A percentile compares a stretch with the other conserved stretches of the same genome.
These are phyloP conservation scores for Choiromyces venosus DNA, from an alignment of 495 filamentous ascomycete genomes.

Conservation along the genomic window DNA sequence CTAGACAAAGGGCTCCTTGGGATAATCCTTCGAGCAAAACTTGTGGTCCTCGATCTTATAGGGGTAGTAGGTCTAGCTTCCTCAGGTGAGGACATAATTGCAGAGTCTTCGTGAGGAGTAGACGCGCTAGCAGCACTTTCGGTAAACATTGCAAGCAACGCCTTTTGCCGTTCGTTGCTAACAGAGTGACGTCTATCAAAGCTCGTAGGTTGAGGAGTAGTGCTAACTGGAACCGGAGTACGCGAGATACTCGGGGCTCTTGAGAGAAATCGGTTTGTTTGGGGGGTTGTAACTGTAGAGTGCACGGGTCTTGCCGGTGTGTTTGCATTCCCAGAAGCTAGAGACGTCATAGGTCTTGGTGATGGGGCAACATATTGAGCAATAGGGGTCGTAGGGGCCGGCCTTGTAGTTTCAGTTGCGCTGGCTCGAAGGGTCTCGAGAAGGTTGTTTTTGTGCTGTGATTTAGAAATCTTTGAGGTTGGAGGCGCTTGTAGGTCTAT, in stretches of 20 bases:
- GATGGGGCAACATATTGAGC: constrained; percentile 12
- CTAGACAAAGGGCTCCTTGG: constrained; percentile 29
- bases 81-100: constrained; percentile 23
- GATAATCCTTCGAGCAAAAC: constrained; percentile 4
- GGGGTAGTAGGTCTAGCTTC: constrained; percentile 15
- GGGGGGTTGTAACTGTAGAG: neutral
- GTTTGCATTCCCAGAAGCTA: neutral
- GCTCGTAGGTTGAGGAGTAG: constrained; percentile 6
- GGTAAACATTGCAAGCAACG: constrained; percentile 38
- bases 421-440: constrained; percentile 6
- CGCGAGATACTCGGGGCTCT: constrained; percentile 2
- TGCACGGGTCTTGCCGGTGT: neutral
- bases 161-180: constrained; percentile 33
- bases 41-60: constrained; percentile 5
- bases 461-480: constrained; percentile 8
- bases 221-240: neutral
- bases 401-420: constrained; percentile 1
- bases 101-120: neutral
- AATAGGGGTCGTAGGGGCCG: neutral
- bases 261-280: neutral
- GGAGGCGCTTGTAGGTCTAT: constrained; percentile 6
- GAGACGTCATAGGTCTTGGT: neutral
- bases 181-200: constrained; percentile 37
- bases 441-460: constrained; percentile 19
- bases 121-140: constrained; percentile 3